These are phyloP conservation scores for Capsella rubella DNA, from an alignment of 441 rosid genomes.

Conservation along the genomic window DNA sequence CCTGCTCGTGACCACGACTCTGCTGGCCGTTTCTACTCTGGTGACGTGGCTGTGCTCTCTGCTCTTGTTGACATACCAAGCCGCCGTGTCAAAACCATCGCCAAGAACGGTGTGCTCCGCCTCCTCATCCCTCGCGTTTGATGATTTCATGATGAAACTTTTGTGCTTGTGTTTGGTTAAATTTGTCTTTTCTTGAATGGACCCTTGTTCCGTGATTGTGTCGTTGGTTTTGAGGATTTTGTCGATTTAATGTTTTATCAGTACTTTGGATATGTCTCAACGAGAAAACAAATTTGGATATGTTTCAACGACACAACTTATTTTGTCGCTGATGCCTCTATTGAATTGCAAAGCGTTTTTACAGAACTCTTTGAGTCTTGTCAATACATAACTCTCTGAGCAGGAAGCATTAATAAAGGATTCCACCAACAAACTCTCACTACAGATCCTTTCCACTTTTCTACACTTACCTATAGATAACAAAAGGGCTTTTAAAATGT, in stretches of 20 bases:
- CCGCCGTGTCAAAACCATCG: background rate
- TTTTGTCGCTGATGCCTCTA: no score
- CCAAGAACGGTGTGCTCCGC: slow-evolving; percentile 26
- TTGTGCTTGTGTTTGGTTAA: background rate
- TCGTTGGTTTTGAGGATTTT: background rate
- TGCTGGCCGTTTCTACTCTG: slow-evolving; percentile 12
- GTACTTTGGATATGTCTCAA: background rate
- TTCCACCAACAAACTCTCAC: no score
- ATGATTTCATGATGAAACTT: background rate
- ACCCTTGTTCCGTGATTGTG: background rate
- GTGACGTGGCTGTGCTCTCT: slow-evolving; percentile 28
- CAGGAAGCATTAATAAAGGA: no score
- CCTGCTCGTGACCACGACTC: slow-evolving; percentile 30
- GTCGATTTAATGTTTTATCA: background rate
- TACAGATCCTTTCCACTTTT: no score
- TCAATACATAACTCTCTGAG: no score
- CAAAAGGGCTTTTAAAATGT: no score
- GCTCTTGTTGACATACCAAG: background rate
- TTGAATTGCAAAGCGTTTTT: no score
- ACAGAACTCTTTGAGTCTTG: no score
- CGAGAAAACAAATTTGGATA: background rate
- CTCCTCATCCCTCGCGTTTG: slow-evolving; percentile 19
- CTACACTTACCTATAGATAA: no score
- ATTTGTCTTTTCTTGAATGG: background rate
- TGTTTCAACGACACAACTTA: background rate